Evolutionary conservation across 805 yeast genomes (phyloP).

Genomic region (Candida corydali): DNA sequence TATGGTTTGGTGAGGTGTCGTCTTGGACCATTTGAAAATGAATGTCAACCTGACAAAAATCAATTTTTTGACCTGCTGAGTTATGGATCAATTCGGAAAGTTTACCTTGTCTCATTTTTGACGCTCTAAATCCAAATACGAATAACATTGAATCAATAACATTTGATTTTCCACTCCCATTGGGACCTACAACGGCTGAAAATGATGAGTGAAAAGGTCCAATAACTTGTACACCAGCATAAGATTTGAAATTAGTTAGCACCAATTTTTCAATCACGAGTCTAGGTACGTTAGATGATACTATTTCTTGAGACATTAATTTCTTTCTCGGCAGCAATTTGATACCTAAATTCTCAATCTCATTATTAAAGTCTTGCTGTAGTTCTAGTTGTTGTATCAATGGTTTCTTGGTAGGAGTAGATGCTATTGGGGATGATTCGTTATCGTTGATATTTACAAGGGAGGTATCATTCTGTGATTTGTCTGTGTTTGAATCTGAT

Average conservation of each 20-base stretch:
- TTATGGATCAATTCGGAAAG: slow-evolving; percentile 90
- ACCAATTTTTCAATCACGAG: slow-evolving; percentile 72
- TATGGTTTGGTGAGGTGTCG: slow-evolving; percentile 30
- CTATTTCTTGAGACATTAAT: background rate
- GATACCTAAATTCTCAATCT: background rate
- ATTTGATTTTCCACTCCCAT: slow-evolving; percentile 97
- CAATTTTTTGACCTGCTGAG: slow-evolving; percentile 56
- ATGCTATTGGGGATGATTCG: background rate
- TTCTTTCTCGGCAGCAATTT: slow-evolving; percentile 5
- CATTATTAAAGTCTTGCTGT: background rate
- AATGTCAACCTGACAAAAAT: slow-evolving; percentile 85
- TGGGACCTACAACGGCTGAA: slow-evolving; percentile 97
- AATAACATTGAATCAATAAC: slow-evolving; percentile 94
- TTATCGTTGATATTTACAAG: slow-evolving; percentile 2
- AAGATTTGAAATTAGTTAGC: slow-evolving; percentile 85
- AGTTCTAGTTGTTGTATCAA: background rate
- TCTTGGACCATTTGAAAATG: slow-evolving; percentile 79
- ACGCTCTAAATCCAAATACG: slow-evolving; percentile 95
- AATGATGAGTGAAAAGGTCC: slow-evolving; percentile 95
- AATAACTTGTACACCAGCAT: slow-evolving; percentile 87
- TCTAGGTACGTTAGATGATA: slow-evolving; percentile 41
- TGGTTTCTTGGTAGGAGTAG: background rate
- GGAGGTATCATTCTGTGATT: background rate
- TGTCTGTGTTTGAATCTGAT: slow-evolving; percentile 9
- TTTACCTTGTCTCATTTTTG: slow-evolving; percentile 94